Conservation (phyloP, 495 filamentous ascomycete genomes). For the Hyphodiscus hymeniophilus region DNA sequence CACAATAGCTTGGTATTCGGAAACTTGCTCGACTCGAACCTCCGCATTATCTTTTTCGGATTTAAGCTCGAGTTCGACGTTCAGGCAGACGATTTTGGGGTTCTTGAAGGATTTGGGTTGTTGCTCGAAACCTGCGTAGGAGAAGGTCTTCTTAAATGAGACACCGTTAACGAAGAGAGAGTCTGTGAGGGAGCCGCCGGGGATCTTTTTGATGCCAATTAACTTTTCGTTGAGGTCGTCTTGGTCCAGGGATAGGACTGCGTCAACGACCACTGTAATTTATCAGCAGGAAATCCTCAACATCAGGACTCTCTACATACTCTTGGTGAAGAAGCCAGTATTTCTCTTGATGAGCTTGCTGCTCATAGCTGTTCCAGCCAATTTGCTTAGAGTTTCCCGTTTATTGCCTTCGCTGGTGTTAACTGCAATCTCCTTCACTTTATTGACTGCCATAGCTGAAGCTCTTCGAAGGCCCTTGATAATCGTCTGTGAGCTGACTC, state of each 20-base stretch:
- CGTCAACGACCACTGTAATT: conserved; percentile 84
- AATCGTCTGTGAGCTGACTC: conserved; percentile 94
- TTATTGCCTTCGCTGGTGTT: conserved; percentile 78
- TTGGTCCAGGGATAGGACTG: conserved; percentile 93
- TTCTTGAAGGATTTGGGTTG: conserved; percentile 92
- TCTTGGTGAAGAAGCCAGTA: conserved; percentile 94
- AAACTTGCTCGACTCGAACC: conserved; percentile 94
- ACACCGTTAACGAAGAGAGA: conserved; percentile 97
- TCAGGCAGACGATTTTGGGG: conserved; percentile 92
- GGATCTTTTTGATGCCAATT: conserved; percentile 96
- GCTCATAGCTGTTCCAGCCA: conserved; percentile 98
- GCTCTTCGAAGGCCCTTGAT: conserved; percentile 92
- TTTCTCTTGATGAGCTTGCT: conserved; percentile 98
- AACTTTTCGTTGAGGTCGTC: conserved; percentile 95
- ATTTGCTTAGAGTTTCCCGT: conserved; percentile 78
- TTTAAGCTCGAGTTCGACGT: conserved; percentile 96
- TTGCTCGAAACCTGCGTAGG: conserved; percentile 98
- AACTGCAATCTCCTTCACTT: conserved; percentile 94
- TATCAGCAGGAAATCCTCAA: conserved; percentile 11
- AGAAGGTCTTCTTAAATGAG: conserved; percentile 99
- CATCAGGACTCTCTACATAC: conserved; percentile 39
- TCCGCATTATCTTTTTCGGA: conserved; percentile 98
- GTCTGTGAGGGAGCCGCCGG: conserved; percentile 92
- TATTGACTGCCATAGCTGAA: conserved; percentile 89
- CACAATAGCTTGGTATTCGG: conserved; percentile 98